Conservation (phyloP, 1,284 basidiomycete species). For the Trichosporon inkin region DNA sequence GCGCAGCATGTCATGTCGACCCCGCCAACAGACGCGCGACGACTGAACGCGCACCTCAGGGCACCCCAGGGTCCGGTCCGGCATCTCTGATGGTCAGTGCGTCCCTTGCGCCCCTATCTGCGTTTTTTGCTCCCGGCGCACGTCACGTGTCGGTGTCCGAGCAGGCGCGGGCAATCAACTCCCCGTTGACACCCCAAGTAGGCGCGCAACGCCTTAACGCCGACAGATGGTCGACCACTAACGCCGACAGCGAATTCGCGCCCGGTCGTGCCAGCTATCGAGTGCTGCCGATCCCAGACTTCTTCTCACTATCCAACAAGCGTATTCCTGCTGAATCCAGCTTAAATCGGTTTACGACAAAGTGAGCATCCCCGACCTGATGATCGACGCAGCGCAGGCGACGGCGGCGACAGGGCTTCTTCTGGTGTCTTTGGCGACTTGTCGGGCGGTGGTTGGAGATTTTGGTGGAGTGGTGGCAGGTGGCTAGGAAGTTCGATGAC, state of each 20-base stretch:
- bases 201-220: background rate
- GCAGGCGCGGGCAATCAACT: no score
- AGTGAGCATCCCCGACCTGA: slow-evolving; percentile 21
- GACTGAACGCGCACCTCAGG: no score
- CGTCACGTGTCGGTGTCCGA: no score
- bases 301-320: slow-evolving; percentile 26
- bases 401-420: background rate
- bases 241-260: background rate
- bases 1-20: no score
- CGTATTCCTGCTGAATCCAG: slow-evolving; percentile 48
- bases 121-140: no score
- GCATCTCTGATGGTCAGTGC: no score
- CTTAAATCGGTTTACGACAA: slow-evolving; percentile 51
- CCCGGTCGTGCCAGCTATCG: background rate
- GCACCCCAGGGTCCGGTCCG: no score
- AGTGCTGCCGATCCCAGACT: background rate
- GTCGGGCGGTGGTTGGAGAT: background rate
- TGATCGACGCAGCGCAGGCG: background rate
- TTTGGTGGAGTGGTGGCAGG: slow-evolving; percentile 1
- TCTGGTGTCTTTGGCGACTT: background rate
- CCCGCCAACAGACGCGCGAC: no score
- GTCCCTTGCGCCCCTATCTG: no score
- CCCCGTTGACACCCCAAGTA: no score
- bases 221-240: background rate
- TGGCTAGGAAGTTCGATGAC: background rate